Conservation (phyloP, 1,139 yeast genomes). For the Zygosaccharomyces sapae region DNA sequence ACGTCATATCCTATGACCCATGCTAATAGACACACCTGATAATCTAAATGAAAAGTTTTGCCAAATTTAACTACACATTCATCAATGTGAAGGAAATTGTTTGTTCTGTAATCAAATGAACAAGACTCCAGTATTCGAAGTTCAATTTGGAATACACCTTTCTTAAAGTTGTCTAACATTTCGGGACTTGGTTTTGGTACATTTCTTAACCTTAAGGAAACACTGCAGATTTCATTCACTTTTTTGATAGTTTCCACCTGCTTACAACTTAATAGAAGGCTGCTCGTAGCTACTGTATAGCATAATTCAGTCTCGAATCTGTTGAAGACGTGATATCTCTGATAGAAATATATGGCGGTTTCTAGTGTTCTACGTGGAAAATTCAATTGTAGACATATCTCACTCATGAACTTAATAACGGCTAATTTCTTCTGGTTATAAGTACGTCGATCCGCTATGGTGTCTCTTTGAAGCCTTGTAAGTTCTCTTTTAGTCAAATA, state of each 20-base stretch:
- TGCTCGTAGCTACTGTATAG: slow-evolving; percentile 61
- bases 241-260: slow-evolving; percentile 88
- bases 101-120: slow-evolving; percentile 67
- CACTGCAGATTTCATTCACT: slow-evolving; percentile 47
- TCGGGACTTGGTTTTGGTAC: slow-evolving; percentile 32
- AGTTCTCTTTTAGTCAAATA: slow-evolving; percentile 57
- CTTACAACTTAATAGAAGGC: slow-evolving; percentile 76
- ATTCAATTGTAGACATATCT: slow-evolving; percentile 50
- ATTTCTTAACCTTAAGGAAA: slow-evolving; percentile 36
- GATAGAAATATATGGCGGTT: slow-evolving; percentile 68
- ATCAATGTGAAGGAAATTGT: slow-evolving; percentile 49
- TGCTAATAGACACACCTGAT: slow-evolving; percentile 49
- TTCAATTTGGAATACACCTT: slow-evolving; percentile 54
- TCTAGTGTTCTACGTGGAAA: slow-evolving; percentile 66
- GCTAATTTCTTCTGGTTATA: slow-evolving; percentile 52
- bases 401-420: slow-evolving; percentile 52
- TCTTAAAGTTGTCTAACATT: slow-evolving; percentile 48
- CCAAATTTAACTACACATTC: slow-evolving; percentile 64
- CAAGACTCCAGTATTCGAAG: slow-evolving; percentile 69
- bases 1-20: slow-evolving; percentile 79
- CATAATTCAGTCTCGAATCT: slow-evolving; percentile 45
- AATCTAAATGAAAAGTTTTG: slow-evolving; percentile 49
- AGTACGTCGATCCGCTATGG: slow-evolving; percentile 47
- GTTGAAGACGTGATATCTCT: slow-evolving; percentile 64
- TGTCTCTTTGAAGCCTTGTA: slow-evolving; percentile 47